Evolutionary conservation across 106 monocot species (phyloP).

Genomic region (Acorus calamus): DNA sequence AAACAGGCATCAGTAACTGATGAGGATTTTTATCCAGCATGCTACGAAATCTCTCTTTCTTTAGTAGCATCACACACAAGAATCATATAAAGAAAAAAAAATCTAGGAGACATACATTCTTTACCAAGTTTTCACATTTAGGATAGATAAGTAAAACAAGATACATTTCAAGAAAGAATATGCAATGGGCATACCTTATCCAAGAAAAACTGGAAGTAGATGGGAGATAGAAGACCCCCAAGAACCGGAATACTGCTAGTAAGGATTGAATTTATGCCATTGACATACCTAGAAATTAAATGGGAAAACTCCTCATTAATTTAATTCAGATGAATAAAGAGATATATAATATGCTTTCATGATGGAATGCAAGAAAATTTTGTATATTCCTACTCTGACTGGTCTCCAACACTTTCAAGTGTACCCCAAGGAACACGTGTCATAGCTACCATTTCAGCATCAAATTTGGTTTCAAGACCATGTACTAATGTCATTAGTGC

Average conservation of each 20-base stretch:
- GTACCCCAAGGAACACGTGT: conserved; percentile 93
- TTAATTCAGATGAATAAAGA: background rate
- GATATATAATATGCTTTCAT: background rate
- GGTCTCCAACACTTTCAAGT: conserved; percentile 98
- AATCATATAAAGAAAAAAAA: too few species aligned
- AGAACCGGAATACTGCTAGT: conserved; percentile 77
- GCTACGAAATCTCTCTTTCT: too few species aligned
- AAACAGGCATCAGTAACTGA: too few species aligned
- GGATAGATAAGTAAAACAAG: too few species aligned
- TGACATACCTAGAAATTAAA: conserved; percentile 71
- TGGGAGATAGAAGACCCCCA: conserved; percentile 76
- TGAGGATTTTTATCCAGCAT: too few species aligned
- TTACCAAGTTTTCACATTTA: too few species aligned
- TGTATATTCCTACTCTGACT: conserved; percentile 70
- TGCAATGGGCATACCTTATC: conserved; percentile 50
- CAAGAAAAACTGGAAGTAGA: conserved; percentile 96
- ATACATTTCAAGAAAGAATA: too few species aligned
- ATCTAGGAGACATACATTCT: too few species aligned
- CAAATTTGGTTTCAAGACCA: conserved; percentile 98
- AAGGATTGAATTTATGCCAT: conserved; percentile 90
- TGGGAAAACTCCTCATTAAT: background rate
- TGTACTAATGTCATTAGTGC: conserved; percentile 85
- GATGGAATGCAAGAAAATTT: conserved; percentile 1
- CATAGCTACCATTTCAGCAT: conserved; percentile 96
- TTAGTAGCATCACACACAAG: too few species aligned